Evolutionary conservation across 331 rosid genomes (phyloP).

Genomic region (Stylosanthes scabra): DNA sequence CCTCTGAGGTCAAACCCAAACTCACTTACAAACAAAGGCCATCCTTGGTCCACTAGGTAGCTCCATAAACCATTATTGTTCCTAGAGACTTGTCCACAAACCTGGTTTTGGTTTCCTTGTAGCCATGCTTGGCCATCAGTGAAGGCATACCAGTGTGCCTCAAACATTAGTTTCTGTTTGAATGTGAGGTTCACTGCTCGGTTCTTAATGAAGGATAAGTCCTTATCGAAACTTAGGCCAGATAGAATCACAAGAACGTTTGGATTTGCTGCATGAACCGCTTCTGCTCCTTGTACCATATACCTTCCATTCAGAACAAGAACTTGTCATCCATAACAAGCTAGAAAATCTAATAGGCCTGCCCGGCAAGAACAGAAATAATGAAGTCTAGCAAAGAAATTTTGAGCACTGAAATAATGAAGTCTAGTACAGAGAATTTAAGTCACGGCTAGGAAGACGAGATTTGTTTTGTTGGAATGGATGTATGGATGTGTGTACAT

Average conservation of each 20-base stretch:
- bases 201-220: slow-evolving; percentile 61
- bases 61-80: slow-evolving; percentile 50
- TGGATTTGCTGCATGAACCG: slow-evolving; percentile 80
- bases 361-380: too few relatives aligned
- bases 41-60: slow-evolving; percentile 61
- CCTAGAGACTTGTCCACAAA: slow-evolving; percentile 64
- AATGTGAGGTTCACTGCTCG: slow-evolving; percentile 62
- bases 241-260: slow-evolving; percentile 81
- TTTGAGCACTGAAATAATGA: too few relatives aligned
- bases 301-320: slow-evolving; percentile 48
- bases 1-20: slow-evolving; percentile 83
- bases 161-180: slow-evolving; percentile 64
- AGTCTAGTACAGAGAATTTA: too few relatives aligned
- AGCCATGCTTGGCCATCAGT: slow-evolving; percentile 76
- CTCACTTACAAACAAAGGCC: slow-evolving; percentile 81
- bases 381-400: too few relatives aligned
- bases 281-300: slow-evolving; percentile 91
- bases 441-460: too few relatives aligned
- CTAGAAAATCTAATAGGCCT: too few relatives aligned
- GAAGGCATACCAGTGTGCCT: slow-evolving; percentile 81
- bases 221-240: slow-evolving; percentile 69
- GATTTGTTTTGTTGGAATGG: too few relatives aligned
- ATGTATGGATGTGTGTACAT: too few relatives aligned
- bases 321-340: too few relatives aligned
- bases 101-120: slow-evolving; percentile 74